Evolutionary conservation across 495 filamentous ascomycete species (phyloP).

Genomic region (Penicilliopsis zonata): DNA sequence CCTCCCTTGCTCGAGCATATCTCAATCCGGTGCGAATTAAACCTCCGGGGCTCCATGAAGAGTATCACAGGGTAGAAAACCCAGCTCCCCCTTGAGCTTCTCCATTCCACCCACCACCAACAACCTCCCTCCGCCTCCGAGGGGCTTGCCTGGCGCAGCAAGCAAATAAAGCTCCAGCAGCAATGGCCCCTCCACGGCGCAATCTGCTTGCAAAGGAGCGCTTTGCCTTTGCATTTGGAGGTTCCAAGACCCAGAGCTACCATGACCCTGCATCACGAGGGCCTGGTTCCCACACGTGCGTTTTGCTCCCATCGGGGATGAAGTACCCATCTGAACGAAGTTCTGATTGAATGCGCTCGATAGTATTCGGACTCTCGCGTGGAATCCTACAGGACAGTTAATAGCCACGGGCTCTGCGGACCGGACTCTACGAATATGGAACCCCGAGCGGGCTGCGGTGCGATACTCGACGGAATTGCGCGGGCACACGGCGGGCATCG

Average conservation of each 20-base stretch:
- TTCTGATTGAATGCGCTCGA: neutral
- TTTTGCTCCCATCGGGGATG: slow-evolving; percentile 1
- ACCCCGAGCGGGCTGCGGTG: slow-evolving; percentile 71
- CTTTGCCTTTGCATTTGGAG: slow-evolving; percentile 44
- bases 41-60: no score
- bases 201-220: slow-evolving; percentile 49
- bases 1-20: no score
- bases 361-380: slow-evolving; percentile 64
- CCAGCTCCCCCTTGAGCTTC: no score
- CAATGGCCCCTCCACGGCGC: slow-evolving; percentile 44
- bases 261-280: slow-evolving; percentile 42
- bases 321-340: neutral
- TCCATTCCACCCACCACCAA: no score
- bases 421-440: slow-evolving; percentile 80
- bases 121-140: neutral
- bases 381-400: slow-evolving; percentile 78
- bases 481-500: slow-evolving; percentile 64
- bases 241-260: slow-evolving; percentile 49
- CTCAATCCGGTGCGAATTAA: no score
- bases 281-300: slow-evolving; percentile 42
- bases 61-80: no score
- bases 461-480: slow-evolving; percentile 78
- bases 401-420: slow-evolving; percentile 80
- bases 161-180: slow-evolving; percentile 6
- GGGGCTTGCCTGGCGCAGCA: slow-evolving; percentile 1